A percentile compares a stretch with the other conserved stretches of the same genome.
phyloP scores from a whole-genome alignment of 148 eudicot species.

The Polygonum aviculare region DNA sequence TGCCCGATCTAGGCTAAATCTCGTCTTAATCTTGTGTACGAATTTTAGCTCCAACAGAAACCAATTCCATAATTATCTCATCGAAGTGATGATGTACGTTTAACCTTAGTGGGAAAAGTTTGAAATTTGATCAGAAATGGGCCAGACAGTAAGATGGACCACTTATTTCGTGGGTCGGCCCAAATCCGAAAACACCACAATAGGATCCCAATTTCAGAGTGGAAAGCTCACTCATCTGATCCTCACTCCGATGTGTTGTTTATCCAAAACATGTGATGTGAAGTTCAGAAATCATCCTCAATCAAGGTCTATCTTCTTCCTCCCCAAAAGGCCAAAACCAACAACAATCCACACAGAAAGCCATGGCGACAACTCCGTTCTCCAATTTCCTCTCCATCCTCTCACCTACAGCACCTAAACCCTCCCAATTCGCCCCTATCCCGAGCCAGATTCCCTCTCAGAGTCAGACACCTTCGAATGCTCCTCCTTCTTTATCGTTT shows the following conservation, averaged over 20 bases:
- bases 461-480: not conserved
- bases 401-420: not conserved
- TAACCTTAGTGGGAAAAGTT: too few relatives aligned
- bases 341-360: not conserved
- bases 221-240: not conserved
- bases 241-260: not conserved
- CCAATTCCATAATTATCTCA: too few relatives aligned
- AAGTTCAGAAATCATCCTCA: not conserved
- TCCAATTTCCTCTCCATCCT: constrained; percentile 8
- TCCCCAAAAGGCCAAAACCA: not conserved
- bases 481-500: not conserved
- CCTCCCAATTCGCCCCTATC: constrained; percentile 1
- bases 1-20: too few relatives aligned
- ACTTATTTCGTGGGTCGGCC: not conserved
- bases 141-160: not conserved
- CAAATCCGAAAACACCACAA: not conserved
- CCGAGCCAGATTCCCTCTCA: not conserved
- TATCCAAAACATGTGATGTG: constrained; percentile 14
- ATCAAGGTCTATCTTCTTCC: not conserved
- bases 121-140: too few relatives aligned
- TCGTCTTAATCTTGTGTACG: too few relatives aligned
- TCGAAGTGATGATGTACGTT: too few relatives aligned
- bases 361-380: constrained; percentile 11
- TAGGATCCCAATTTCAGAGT: not conserved
- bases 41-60: too few relatives aligned